Evolutionary conservation across 441 rosid genomes (phyloP).

Genomic region (Pelargonium citronellum): DNA sequence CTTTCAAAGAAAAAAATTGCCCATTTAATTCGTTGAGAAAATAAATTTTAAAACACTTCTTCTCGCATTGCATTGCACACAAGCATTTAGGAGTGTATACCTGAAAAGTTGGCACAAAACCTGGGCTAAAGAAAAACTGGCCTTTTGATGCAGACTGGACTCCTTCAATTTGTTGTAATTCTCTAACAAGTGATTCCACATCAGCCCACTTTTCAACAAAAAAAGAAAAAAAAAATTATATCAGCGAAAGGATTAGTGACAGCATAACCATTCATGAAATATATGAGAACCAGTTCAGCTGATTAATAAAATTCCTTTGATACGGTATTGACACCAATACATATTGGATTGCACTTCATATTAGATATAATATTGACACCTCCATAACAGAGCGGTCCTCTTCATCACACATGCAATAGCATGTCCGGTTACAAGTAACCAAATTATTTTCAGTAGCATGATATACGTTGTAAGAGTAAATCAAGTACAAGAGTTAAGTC

Average conservation of each 20-base stretch:
- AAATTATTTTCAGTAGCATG: too few species aligned
- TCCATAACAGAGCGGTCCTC: too few species aligned
- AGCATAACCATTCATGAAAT: background rate
- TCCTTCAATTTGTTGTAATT: slow-evolving; percentile 66
- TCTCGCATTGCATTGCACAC: background rate
- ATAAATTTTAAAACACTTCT: background rate
- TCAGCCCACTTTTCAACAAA: slow-evolving; percentile 68
- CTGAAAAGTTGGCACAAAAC: slow-evolving; percentile 94
- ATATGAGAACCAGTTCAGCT: background rate
- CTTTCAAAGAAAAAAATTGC: background rate
- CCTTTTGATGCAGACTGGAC: slow-evolving; percentile 71
- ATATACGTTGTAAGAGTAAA: too few species aligned
- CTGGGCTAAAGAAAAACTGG: slow-evolving; percentile 80
- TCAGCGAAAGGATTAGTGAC: slow-evolving; percentile 1
- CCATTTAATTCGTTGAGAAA: background rate
- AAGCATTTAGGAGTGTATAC: slow-evolving; percentile 30
- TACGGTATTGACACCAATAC: background rate
- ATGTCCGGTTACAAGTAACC: too few species aligned
- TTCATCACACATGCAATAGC: too few species aligned
- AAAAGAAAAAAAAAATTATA: slow-evolving; percentile 4
- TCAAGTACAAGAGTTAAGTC: too few species aligned
- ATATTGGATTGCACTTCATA: background rate
- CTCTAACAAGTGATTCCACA: slow-evolving; percentile 76
- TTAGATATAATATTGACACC: background rate
- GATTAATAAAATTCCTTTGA: background rate